Evolutionary conservation across 2,329 filamentous ascomycete species (phyloP), one percentile per base, ranked within the genome.

Genomic region (Corynespora cassiicola): DNA sequence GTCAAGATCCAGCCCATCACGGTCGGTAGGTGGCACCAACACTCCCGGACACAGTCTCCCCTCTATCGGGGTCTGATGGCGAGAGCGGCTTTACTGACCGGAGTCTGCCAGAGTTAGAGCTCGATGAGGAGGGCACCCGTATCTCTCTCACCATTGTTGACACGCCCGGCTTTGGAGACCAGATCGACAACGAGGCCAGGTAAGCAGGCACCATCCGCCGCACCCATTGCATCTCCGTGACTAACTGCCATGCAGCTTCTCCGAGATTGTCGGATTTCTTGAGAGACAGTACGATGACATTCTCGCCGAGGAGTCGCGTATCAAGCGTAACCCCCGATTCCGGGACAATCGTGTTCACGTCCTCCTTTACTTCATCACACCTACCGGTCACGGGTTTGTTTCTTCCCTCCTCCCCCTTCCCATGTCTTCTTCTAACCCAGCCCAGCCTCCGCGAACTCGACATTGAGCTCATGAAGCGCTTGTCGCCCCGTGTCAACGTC

Each of bases 291-390:
- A 97, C 75, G 94, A 99, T 75, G 91, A 97, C 71, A 97, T 99
- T 80, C 83, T 99, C 61, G 92, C 94, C 49, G 92, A 97, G 78
- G 94, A 99, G 79, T 97, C 94, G 64, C 90, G 94, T 79, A 99
- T 99, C 81, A 99, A 99, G 88, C 94, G 94, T 90, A 99, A 99
- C 79, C 94, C 94, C 61, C 86, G 94, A 66, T 99, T 99, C 87
- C 87, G 94, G 68, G 94, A 99, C 77, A 97, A 99, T 78, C 89
- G 94, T 77, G 90, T 99, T 31, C 94, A 99, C 69, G 94, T 91
- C 57, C 85, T 99, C 71, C 86, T 99, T 63, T 99, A 99, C 82
- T 99, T 99, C 74, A 97, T 99, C 79, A 95, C 94, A 54, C 94
- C 94, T 31, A 99, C 94, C 47, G 94, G 94, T 63, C 90, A 96